Evolutionary conservation across 2,329 filamentous ascomycete species (phyloP).

Genomic region (Penicillium paneum): DNA sequence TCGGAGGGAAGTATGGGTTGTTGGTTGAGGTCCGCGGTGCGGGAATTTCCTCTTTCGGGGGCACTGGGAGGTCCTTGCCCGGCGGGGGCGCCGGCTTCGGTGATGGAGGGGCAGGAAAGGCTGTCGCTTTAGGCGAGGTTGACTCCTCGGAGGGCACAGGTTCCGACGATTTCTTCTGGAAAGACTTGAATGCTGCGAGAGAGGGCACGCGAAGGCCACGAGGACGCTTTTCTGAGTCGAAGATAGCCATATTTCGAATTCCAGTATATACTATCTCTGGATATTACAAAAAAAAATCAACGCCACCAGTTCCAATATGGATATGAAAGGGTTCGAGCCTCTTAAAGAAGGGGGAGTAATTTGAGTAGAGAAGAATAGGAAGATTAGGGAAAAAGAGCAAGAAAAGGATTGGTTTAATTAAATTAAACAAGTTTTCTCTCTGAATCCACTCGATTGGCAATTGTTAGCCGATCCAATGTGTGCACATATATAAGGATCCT

Average conservation of each 20-base stretch:
- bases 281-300: not conserved
- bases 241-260: conserved; percentile 28
- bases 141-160: conserved; percentile 12
- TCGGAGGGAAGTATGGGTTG: conserved; percentile 11
- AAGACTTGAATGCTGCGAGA: conserved; percentile 30
- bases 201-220: conserved; percentile 35
- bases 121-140: conserved; percentile 3
- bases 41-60: not conserved
- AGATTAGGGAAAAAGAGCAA: conserved; percentile 1
- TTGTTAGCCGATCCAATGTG: not conserved
- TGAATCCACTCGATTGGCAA: not conserved
- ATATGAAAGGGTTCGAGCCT: not conserved
- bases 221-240: conserved; percentile 36
- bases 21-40: not conserved
- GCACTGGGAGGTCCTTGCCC: conserved; percentile 14
- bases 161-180: conserved; percentile 24
- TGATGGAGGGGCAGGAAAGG: conserved; percentile 16
- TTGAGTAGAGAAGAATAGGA: not conserved
- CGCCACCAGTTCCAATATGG: not conserved
- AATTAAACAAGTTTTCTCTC: not conserved
- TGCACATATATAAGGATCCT: too few species aligned
- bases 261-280: not conserved
- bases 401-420: too few species aligned
- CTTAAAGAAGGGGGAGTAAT: not conserved
- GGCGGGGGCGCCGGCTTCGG: conserved; percentile 30